These are phyloP conservation scores for Kickxella alabastrina DNA, from an alignment of 192 early-diverging fungal species.

Conservation along the genomic window DNA sequence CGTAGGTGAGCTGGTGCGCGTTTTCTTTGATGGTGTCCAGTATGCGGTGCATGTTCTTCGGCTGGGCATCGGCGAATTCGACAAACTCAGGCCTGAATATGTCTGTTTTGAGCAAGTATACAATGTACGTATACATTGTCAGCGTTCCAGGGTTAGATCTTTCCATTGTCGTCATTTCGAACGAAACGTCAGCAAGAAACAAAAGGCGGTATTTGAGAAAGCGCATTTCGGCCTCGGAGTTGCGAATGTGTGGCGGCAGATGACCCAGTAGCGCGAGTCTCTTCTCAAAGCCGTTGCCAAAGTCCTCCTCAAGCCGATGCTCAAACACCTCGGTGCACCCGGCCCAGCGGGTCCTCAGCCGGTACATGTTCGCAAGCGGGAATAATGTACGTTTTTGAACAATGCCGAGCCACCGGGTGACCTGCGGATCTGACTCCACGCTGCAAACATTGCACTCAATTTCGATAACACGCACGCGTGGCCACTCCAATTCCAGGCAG, in stretches of 20 bases:
- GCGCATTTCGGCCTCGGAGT: conserved; percentile 20
- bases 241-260: conserved; percentile 19
- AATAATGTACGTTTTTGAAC: conserved; percentile 31
- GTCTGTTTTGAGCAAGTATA: conserved; percentile 42
- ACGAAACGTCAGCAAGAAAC: conserved; percentile 38
- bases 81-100: conserved; percentile 28
- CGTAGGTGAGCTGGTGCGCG: conserved; percentile 25
- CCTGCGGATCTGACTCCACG: conserved; percentile 25
- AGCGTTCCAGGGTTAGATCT: conserved; percentile 19
- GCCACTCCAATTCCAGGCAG: conserved; percentile 42
- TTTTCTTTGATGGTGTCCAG: conserved; percentile 40
- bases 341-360: conserved; percentile 39
- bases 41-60: conserved; percentile 28
- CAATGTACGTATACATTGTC: conserved; percentile 42
- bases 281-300: conserved; percentile 12
- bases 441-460: conserved; percentile 28
- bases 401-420: conserved; percentile 28
- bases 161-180: conserved; percentile 37
- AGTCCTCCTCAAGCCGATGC: conserved; percentile 20
- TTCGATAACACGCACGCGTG: conserved; percentile 23
- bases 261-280: conserved; percentile 24
- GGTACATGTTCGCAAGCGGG: conserved; percentile 28
- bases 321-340: conserved; percentile 49
- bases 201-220: conserved; percentile 40
- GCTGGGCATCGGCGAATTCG: conserved; percentile 27